Base-by-base conservation (phyloP, 805 yeast genomes). In the Schizosaccharomyces osmophilus region DNA sequence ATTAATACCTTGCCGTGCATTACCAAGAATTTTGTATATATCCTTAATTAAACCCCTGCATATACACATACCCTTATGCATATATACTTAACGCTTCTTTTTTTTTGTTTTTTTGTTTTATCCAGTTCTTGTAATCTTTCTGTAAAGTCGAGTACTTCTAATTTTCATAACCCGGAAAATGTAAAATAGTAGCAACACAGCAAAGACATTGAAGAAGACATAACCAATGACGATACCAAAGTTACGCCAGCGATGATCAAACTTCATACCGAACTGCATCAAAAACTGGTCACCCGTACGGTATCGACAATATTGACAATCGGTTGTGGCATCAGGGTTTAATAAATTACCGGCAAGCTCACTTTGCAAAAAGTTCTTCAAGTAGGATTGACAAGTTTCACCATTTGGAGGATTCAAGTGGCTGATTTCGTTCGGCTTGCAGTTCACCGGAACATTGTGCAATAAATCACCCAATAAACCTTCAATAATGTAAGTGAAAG, bases 401-500 rank as follows among this genome's bases (percentile, higher is more conserved):
- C 87, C 87, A 13, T 65, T 62, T 9, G 85, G 83, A 1, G 86
- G 82, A 42, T 72, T 68, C 63, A 81, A 70, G 61, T 72, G 71
- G 42, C 77, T 75, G 68, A 77, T 73, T 67, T 84, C 90, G 17
- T 65, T 64, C 1, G 62, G 64, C 6, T 71, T 64, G 69, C 89
- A 84, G 15, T 63, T 67, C 13, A 85, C 82, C 45, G 70, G 68
- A 64, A 78, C 74, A 48, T 75, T 77, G 65, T 82, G 82, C 65
- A 77, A 72, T 61, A 77, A 74, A 39, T 69, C 71, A 31, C 73
- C 74, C 55, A 82, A 73, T 64, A 83, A 73, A 61, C 79, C 75
- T 64, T 79, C 81, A 63, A 85, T 73, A 69, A 83, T 79, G 68
- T 86, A 86, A 1, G 90, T 84, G 71, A 78, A 78, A 5, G 77